A percentile compares a stretch with the other conserved stretches of the same genome.
phyloP scores from a whole-genome alignment of 2,329 filamentous ascomycete genomes.

The Emmonsiellopsis sp. region DNA sequence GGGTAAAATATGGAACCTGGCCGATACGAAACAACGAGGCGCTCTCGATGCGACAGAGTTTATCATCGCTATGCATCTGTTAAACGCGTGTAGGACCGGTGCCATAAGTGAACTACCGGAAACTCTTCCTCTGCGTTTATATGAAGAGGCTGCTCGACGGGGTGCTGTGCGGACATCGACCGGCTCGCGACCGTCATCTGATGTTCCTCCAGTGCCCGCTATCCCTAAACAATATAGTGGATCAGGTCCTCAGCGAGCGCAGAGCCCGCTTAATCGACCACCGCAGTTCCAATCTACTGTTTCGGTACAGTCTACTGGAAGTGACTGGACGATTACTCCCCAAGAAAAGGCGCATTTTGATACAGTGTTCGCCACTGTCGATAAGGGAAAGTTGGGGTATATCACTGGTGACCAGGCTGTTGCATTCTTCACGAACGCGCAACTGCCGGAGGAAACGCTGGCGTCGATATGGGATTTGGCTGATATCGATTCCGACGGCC shows the following conservation, averaged over 20 bases:
- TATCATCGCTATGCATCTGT: slow-evolving; percentile 94
- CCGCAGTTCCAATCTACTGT: slow-evolving; percentile 42
- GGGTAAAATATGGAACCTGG: slow-evolving; percentile 91
- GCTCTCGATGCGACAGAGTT: slow-evolving; percentile 83
- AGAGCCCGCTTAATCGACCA: slow-evolving; percentile 47
- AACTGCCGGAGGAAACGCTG: slow-evolving; percentile 75
- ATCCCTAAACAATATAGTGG: slow-evolving; percentile 81
- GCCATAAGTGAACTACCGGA: slow-evolving; percentile 69
- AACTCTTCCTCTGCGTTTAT: slow-evolving; percentile 73
- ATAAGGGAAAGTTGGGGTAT: slow-evolving; percentile 69
- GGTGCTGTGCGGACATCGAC: slow-evolving; percentile 43
- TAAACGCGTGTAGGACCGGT: slow-evolving; percentile 84
- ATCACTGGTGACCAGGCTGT: slow-evolving; percentile 95
- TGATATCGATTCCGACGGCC: slow-evolving; percentile 84
- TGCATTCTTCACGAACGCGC: slow-evolving; percentile 85
- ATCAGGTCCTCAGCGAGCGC: slow-evolving; percentile 47
- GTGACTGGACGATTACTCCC: slow-evolving; percentile 74
- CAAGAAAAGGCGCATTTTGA: slow-evolving; percentile 85
- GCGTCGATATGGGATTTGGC: slow-evolving; percentile 97
- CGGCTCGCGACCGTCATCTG: slow-evolving; percentile 42
- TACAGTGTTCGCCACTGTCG: slow-evolving; percentile 71
- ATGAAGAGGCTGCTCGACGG: slow-evolving; percentile 77
- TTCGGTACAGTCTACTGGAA: slow-evolving; percentile 47
- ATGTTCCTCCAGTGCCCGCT: slow-evolving; percentile 50
- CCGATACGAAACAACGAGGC: slow-evolving; percentile 87